Base-by-base conservation (phyloP, 129 eudicot species). In the Chrysanthemum lavandulifolium region DNA sequence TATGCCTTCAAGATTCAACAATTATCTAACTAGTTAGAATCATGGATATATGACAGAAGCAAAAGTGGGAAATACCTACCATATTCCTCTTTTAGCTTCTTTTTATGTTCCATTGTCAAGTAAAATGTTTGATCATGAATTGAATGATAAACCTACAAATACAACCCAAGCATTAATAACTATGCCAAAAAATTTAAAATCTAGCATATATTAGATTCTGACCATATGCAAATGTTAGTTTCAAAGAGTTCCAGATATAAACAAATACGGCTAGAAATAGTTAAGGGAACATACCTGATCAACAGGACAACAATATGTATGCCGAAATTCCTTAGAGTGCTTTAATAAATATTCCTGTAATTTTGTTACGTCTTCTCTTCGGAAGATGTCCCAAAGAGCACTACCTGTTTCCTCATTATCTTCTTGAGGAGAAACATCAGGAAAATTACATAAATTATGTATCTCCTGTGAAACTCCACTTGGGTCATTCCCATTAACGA, bases 361-460 rank as follows among this genome's bases (percentile, higher is more conserved):
- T 70, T 78, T 78, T 12, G 98, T 84, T 11, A 90, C 91, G 33
- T 94, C 98, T 79, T 86, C 86, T 79, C 98, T 82, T 68, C 98
- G 52, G 63, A 94, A 94, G 19, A 94, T 94, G 78, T 94, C 98
- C 98, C 98, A 94, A 23, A 94, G 85, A 49, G 98, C 98, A 80
- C 90, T 82, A 19, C 84, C 90, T 31, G 73, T 67, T 62, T 73
- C 85, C 15, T 73, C 85, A 73, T 57, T 57, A 51, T 56, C 25
- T 49, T 43, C 73, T 57, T 77, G 61, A 43, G 65, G 10, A 64
- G 79, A 47, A 69, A 61, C 64, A 48, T 47, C 78, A 56, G 47
- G 47, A 10, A 40, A 40, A 40, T 40, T 40, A 40, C 47, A 40
- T 40, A 40, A 40, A 7, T 63, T 16, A 27, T 16, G 50, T 40